Conservation (phyloP, 371 early-diverging fungal genomes). For the Mucor racemosus region DNA sequence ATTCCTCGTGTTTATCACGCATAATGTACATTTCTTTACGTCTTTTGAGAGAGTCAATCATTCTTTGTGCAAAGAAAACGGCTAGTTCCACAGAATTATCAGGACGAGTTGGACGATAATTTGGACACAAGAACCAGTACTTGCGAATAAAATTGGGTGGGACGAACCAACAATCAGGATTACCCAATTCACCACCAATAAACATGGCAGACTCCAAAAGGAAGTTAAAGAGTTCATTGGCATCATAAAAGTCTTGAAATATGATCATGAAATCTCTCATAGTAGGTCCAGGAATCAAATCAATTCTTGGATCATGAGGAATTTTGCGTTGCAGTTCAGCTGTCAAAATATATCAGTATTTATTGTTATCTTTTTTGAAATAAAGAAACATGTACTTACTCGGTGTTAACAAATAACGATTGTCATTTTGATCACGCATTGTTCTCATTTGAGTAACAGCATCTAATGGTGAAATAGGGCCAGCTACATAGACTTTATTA, state of each 20-base stretch:
- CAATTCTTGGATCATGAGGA: constrained; percentile 47
- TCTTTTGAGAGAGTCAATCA: constrained; percentile 28
- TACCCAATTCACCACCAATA: constrained; percentile 46
- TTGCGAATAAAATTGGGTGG: constrained; percentile 41
- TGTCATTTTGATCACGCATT: constrained; percentile 14
- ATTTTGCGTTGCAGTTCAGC: constrained; percentile 46
- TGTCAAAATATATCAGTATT: constrained; percentile 9
- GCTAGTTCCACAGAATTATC: constrained; percentile 41
- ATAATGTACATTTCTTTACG: constrained; percentile 44
- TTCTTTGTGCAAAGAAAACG: constrained; percentile 28
- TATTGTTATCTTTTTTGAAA: not conserved
- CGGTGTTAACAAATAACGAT: constrained; percentile 22
- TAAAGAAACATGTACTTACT: constrained; percentile 10
- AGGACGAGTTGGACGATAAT: constrained; percentile 29
- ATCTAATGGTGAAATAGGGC: constrained; percentile 46
- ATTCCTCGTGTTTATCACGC: constrained; percentile 24
- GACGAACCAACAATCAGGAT: constrained; percentile 46
- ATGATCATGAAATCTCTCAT: constrained; percentile 49
- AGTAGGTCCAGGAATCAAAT: constrained; percentile 41
- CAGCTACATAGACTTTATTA: constrained; percentile 27
- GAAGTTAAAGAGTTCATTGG: constrained; percentile 41
- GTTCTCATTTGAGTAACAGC: constrained; percentile 36
- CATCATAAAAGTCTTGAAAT: constrained; percentile 47
- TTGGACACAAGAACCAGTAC: constrained; percentile 50
- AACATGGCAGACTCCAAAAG: constrained; percentile 34